A percentile compares a stretch with the other conserved stretches of the same genome.
Evolutionary conservation across 768 basidiomycete species (phyloP).

Genomic region (Cyclocybe aegerita): DNA sequence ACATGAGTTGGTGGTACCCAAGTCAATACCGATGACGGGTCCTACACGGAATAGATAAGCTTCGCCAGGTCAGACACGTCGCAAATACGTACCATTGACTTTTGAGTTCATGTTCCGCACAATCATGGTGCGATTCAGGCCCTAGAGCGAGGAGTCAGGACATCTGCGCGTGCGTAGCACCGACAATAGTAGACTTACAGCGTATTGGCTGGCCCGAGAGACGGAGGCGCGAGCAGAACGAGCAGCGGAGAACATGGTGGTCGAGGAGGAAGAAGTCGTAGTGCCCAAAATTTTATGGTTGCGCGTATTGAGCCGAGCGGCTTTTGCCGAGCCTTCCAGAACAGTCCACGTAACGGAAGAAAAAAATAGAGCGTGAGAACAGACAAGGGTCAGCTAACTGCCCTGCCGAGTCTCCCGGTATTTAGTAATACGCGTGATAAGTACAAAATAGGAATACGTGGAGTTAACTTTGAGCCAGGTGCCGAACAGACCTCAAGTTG

Average conservation of each 20-base stretch:
- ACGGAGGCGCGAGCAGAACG: conserved; percentile 62
- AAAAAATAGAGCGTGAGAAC: too few relatives aligned
- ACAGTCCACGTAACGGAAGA: conserved; percentile 23
- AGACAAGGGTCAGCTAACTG: background rate
- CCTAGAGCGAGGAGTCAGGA: conserved; percentile 34
- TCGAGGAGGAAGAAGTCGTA: conserved; percentile 41
- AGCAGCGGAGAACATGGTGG: conserved; percentile 73
- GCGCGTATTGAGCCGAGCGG: conserved; percentile 40
- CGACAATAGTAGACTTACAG: conserved; percentile 37
- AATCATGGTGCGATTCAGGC: conserved; percentile 68
- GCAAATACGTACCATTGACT: conserved; percentile 67
- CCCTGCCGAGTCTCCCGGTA: background rate
- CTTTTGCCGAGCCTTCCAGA: conserved; percentile 39
- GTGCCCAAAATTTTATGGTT: conserved; percentile 43
- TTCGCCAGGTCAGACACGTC: conserved; percentile 1
- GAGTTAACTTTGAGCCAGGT: too few relatives aligned
- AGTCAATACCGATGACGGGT: conserved; percentile 94
- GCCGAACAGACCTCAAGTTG: too few relatives aligned
- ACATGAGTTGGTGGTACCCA: conserved; percentile 92
- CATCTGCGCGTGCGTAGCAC: background rate
- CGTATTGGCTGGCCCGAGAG: conserved; percentile 62
- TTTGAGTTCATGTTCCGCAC: conserved; percentile 96
- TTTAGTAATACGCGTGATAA: too few relatives aligned
- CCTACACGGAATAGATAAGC: conserved; percentile 36
- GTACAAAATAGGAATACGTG: too few relatives aligned